phyloP scores from a whole-genome alignment of 75 land plant species.

The Cupressus sempervirens region DNA sequence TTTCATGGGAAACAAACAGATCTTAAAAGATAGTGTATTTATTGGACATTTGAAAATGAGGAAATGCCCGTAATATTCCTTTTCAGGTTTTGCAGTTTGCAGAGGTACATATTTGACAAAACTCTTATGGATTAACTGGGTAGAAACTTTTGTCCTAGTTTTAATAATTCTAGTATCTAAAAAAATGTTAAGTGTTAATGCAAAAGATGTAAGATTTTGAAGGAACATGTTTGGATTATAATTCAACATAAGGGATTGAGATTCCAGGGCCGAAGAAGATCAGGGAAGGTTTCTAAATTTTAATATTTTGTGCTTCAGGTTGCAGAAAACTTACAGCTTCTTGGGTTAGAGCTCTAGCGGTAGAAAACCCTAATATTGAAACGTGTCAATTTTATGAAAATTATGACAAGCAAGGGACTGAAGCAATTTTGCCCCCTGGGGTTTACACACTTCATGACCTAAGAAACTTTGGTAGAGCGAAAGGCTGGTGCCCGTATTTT shows the following conservation, averaged over 20 bases:
- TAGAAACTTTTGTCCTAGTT: background rate
- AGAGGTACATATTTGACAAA: background rate
- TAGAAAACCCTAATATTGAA: conserved; percentile 55
- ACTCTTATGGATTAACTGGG: background rate
- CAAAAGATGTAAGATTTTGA: background rate
- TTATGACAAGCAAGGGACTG: conserved; percentile 55
- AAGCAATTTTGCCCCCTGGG: conserved; percentile 72
- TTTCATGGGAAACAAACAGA: too few species aligned
- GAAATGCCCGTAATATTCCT: background rate
- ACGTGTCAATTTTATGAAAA: conserved; percentile 71
- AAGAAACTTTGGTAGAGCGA: conserved; percentile 62
- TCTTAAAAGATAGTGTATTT: too few species aligned
- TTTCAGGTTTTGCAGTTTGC: background rate
- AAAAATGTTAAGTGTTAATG: too few species aligned
- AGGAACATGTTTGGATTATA: background rate
- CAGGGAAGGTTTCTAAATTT: background rate
- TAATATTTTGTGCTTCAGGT: background rate
- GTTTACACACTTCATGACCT: conserved; percentile 91
- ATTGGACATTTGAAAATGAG: background rate
- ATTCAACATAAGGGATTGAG: background rate
- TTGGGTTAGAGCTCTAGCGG: conserved; percentile 82
- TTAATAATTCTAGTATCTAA: too few species aligned
- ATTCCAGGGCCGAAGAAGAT: background rate
- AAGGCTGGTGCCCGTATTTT: conserved; percentile 96
- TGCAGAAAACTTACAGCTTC: conserved; percentile 87